Evolutionary conservation across 768 basidiomycete species (phyloP), one percentile per base, ranked within the genome.

Genomic region (Gelatoporia subvermispora): DNA sequence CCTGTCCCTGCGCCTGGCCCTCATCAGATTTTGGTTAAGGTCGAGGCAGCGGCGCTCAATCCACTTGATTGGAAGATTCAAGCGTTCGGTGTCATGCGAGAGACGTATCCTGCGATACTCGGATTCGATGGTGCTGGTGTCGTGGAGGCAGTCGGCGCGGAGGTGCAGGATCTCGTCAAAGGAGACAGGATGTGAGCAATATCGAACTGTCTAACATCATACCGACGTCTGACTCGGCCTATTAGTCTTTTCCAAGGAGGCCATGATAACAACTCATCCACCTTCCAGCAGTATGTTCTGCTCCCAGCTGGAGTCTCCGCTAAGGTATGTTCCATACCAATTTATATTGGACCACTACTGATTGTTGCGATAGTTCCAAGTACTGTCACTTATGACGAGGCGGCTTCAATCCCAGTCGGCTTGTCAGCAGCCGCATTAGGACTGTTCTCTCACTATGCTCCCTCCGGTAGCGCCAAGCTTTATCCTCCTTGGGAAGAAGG

Each of bases 31-130:
- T 57, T 68, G 13, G 51, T 69, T 43, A 67, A 64, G 43, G 42
- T 69, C 37, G 22, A 54, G 9, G 49, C 65, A 7, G 49, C 50
- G 4, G 63, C 51, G 2, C 52, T 70, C 22, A 68, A 72, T 41
- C 68, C 69, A 0, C 58, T 63, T 3, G 65, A 68, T 49, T 68
- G 65, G 65, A 68, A 63, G 55, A 60, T 64, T 10, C 63, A 60
- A 24, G 51, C 28, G 46, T 61, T 20, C 35, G 53, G 43, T 18
- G 42, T 58, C 20, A 43, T 60, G 43, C 45, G 63, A 49, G 45
- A 60, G 28, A 10, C 43, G 17, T 68, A 53, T 46, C 68, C 63
- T 8, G 56, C 55, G 2, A 49, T 69, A 9, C 31, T 66, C 1
- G 69, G 68, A 0, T 40, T 31, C 3, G 69, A 71, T 45, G 45